Conservation (phyloP, 2,329 filamentous ascomycete genomes). For the Colletotrichum tamarilloi region DNA sequence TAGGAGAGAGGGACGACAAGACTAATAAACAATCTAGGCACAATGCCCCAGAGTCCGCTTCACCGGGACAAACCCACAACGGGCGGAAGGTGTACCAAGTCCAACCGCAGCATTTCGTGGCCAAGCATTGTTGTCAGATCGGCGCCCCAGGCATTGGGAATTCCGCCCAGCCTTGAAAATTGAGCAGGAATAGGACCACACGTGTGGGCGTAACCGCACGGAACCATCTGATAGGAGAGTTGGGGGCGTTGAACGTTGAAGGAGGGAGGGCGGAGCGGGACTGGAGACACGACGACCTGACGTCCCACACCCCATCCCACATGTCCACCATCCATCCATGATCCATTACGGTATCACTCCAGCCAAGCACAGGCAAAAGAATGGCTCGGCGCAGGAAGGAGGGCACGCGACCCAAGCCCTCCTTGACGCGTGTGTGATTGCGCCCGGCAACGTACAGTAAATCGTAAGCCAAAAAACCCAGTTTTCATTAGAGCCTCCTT, state of each 20-base stretch:
- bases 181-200: not conserved
- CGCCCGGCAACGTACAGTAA: not conserved
- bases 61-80: conserved; percentile 24
- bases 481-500: conserved; percentile 3
- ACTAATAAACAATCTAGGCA: conserved; percentile 22
- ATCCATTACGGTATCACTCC: not conserved
- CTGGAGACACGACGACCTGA: conserved; percentile 29
- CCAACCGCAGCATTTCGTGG: not conserved
- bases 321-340: not conserved
- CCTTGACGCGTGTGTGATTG: conserved; percentile 19
- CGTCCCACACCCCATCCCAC: conserved; percentile 8
- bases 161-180: conserved; percentile 20
- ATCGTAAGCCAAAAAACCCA: not conserved
- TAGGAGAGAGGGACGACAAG: conserved; percentile 13
- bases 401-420: conserved; percentile 30
- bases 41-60: not conserved
- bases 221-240: conserved; percentile 21
- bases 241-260: conserved; percentile 12
- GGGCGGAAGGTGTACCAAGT: not conserved
- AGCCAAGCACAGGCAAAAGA: not conserved
- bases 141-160: conserved; percentile 10
- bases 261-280: conserved; percentile 16
- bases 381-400: conserved; percentile 13
- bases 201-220: conserved; percentile 21
- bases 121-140: conserved; percentile 29